Conservation (phyloP, 1,139 yeast species). For the Scheffersomyces insectosa region DNA sequence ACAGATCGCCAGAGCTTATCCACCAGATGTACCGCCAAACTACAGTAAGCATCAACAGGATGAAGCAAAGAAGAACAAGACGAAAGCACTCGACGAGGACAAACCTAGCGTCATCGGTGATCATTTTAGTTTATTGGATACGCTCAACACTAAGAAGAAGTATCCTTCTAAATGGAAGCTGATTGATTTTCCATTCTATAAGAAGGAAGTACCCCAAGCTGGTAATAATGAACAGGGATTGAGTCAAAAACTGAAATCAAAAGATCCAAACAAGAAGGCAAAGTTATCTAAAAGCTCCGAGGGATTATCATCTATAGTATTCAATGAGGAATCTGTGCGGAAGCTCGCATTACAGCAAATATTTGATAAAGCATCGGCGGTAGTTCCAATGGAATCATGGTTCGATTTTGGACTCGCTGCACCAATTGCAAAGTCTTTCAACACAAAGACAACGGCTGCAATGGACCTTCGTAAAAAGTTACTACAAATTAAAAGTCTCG, state of each 20-base stretch:
- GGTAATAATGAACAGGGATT: conserved; percentile 1
- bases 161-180: conserved; percentile 60
- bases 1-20: conserved; percentile 55
- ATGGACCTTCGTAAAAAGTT: conserved; percentile 58
- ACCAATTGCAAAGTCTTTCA: conserved; percentile 72
- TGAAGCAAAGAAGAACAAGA: conserved; percentile 4
- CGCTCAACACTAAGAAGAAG: conserved; percentile 46
- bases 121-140: conserved; percentile 56
- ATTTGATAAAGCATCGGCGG: conserved; percentile 57
- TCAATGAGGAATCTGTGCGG: conserved; percentile 51
- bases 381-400: conserved; percentile 65
- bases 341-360: conserved; percentile 61
- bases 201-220: conserved; percentile 8
- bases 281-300: conserved; percentile 23
- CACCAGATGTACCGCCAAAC: conserved; percentile 49
- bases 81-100: conserved; percentile 8
- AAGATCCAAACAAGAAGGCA: conserved; percentile 12
- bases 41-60: conserved; percentile 25
- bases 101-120: conserved; percentile 37
- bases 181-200: conserved; percentile 57
- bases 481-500: conserved; percentile 62
- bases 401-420: conserved; percentile 64
- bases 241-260: background rate
- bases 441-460: conserved; percentile 54
- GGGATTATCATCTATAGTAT: conserved; percentile 46